These are phyloP conservation scores for Musa beccarii DNA, from an alignment of 176 grass and related monocot species.

Conservation along the genomic window DNA sequence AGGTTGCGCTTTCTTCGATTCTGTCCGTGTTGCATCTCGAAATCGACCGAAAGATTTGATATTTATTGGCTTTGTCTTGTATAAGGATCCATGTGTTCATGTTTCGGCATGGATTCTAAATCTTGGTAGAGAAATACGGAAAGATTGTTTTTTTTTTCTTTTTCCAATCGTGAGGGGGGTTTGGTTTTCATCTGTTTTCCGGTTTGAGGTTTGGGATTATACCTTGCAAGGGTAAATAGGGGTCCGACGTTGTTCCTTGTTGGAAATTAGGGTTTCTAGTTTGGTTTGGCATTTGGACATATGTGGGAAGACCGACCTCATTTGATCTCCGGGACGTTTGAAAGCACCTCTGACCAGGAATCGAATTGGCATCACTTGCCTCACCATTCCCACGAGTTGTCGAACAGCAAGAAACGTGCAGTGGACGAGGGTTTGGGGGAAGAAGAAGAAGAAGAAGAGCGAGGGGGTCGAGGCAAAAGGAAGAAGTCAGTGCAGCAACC, in stretches of 20 bases:
- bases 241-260: not conserved
- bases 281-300: not conserved
- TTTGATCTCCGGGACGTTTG: conserved; percentile 8
- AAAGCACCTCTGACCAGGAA: conserved; percentile 7
- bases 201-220: not conserved
- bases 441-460: not conserved
- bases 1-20: not conserved
- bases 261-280: not conserved
- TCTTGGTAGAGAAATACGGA: not conserved
- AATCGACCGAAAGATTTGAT: not conserved
- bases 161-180: not conserved
- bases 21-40: not conserved
- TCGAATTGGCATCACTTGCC: conserved; percentile 14
- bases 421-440: not conserved
- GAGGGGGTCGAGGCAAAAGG: not conserved
- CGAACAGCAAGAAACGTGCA: conserved; percentile 2
- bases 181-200: not conserved
- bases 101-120: not conserved
- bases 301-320: conserved; percentile 5
- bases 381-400: not conserved
- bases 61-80: not conserved
- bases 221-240: not conserved
- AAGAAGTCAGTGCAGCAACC: conserved; percentile 2
- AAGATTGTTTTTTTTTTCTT: not conserved
- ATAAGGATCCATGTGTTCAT: not conserved